phyloP scores from a whole-genome alignment of 768 basidiomycete genomes.

The Leccinum boreale region DNA sequence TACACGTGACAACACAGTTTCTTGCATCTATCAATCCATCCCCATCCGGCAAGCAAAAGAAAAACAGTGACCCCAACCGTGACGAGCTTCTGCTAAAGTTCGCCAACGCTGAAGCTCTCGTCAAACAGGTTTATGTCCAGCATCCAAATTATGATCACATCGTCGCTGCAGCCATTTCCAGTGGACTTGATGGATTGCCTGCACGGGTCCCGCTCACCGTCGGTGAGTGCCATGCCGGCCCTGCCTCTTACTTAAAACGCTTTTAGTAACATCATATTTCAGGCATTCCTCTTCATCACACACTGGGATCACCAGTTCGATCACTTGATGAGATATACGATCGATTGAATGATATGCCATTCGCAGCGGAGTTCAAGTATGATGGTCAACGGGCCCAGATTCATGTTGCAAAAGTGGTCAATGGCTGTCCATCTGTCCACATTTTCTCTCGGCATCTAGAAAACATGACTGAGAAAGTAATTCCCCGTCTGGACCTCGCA shows the following conservation, averaged over 20 bases:
- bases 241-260: constrained; percentile 4
- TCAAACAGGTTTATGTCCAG: constrained; percentile 72
- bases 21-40: constrained; percentile 18
- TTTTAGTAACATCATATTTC: constrained; percentile 13
- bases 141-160: constrained; percentile 80
- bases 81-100: constrained; percentile 43
- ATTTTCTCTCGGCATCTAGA: constrained; percentile 89
- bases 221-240: constrained; percentile 42
- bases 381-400: constrained; percentile 86
- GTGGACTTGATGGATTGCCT: constrained; percentile 57
- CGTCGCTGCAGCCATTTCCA: constrained; percentile 53
- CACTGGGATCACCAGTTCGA: constrained; percentile 82
- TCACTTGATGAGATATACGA: constrained; percentile 84
- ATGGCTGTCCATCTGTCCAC: constrained; percentile 40
- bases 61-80: constrained; percentile 26
- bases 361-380: constrained; percentile 88
- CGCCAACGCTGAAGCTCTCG: constrained; percentile 54
- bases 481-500: constrained; percentile 3
- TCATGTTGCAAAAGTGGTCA: constrained; percentile 43
- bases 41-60: constrained; percentile 28
- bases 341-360: constrained; percentile 59
- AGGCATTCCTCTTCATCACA: constrained; percentile 83
- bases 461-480: constrained; percentile 86
- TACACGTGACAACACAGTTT: constrained; percentile 25
- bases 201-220: constrained; percentile 63